phyloP scores from a whole-genome alignment of 2,329 filamentous ascomycete species.

The Diplocarpon rosae region DNA sequence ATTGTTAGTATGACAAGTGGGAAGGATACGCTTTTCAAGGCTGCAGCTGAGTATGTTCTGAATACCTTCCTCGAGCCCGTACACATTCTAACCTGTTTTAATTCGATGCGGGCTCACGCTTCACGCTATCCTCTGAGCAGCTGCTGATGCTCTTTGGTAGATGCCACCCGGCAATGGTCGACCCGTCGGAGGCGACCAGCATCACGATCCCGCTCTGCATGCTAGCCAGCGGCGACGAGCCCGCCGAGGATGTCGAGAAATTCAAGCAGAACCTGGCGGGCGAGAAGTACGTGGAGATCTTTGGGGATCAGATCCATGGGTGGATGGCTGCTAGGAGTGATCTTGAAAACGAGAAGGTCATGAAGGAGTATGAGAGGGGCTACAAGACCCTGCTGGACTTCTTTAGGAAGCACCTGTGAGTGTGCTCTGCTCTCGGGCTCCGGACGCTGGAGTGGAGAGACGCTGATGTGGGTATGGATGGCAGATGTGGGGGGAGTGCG shows the following conservation, averaged over 20 bases:
- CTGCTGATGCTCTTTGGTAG: no score
- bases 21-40: constrained; percentile 36
- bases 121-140: no score
- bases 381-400: constrained; percentile 36
- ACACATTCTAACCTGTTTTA: not conserved
- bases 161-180: constrained; percentile 53
- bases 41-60: constrained; percentile 31
- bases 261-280: constrained; percentile 34
- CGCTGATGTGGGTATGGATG: not conserved
- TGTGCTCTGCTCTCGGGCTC: not conserved
- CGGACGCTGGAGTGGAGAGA: not conserved
- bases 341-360: constrained; percentile 34
- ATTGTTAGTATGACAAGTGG: constrained; percentile 20
- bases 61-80: not conserved
- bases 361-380: constrained; percentile 38
- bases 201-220: constrained; percentile 51
- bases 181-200: constrained; percentile 46
- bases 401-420: constrained; percentile 32
- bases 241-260: constrained; percentile 32
- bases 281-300: constrained; percentile 38
- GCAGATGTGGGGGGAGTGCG: not conserved
- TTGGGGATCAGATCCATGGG: constrained; percentile 41
- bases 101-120: no score
- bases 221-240: constrained; percentile 57
- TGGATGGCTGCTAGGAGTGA: constrained; percentile 46